Conservation (phyloP, 768 basidiomycete species). For the Russula sp. region DNA sequence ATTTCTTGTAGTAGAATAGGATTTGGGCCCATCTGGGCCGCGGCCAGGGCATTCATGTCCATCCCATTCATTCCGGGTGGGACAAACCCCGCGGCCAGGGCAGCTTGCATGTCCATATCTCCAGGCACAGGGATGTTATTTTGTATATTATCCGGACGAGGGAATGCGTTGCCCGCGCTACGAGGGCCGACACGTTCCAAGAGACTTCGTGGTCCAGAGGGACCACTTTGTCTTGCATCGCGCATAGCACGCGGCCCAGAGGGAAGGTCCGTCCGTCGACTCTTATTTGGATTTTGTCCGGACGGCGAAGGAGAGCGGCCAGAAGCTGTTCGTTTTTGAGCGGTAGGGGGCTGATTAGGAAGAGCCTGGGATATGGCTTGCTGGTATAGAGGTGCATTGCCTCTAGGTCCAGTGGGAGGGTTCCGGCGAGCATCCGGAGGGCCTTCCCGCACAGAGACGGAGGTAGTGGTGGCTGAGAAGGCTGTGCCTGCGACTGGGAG, state of each 20-base stretch:
- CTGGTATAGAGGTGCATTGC: constrained; percentile 57
- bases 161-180: constrained; percentile 6
- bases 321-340: constrained; percentile 33
- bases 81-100: constrained; percentile 44
- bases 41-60: constrained; percentile 62
- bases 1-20: constrained; percentile 80
- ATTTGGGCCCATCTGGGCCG: constrained; percentile 48
- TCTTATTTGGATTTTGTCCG: constrained; percentile 50
- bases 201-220: constrained; percentile 56
- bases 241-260: constrained; percentile 85
- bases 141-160: constrained; percentile 61
- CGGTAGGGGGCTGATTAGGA: constrained; percentile 27
- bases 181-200: constrained; percentile 69
- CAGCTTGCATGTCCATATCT: constrained; percentile 45
- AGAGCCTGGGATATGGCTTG: constrained; percentile 49
- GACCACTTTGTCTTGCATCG: constrained; percentile 36
- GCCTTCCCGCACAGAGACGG: constrained; percentile 33
- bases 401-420: constrained; percentile 49
- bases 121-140: constrained; percentile 62
- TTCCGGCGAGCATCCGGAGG: constrained; percentile 44
- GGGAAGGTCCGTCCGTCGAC: constrained; percentile 72
- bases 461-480: constrained; percentile 33
- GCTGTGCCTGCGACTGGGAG: constrained; percentile 34
- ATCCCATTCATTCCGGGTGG: constrained; percentile 43
- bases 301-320: constrained; percentile 34